phyloP scores from a whole-genome alignment of 768 basidiomycete species.

The Kwoniella sp. region DNA sequence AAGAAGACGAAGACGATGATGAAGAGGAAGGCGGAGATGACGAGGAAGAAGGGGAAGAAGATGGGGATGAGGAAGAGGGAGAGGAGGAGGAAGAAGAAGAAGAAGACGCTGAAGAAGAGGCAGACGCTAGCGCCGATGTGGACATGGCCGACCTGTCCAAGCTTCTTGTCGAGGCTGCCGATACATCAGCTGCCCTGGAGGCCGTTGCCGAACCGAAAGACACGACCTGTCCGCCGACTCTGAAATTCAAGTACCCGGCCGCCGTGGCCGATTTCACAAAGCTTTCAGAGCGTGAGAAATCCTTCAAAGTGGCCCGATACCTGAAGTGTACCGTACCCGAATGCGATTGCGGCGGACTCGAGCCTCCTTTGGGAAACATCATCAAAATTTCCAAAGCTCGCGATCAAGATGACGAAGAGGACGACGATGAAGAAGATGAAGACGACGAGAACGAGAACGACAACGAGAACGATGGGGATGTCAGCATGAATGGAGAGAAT shows the following conservation, averaged over 20 bases:
- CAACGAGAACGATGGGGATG: slow-evolving; percentile 63
- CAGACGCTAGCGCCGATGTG: slow-evolving; percentile 16
- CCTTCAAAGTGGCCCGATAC: slow-evolving; percentile 77
- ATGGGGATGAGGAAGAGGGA: slow-evolving; percentile 19
- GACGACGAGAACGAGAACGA: slow-evolving; percentile 62
- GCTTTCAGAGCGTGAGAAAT: slow-evolving; percentile 32
- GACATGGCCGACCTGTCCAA: neutral
- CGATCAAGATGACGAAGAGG: slow-evolving; percentile 60
- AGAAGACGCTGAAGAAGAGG: slow-evolving; percentile 23
- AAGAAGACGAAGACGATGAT: slow-evolving; percentile 16
- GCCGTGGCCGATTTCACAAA: slow-evolving; percentile 30
- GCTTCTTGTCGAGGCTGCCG: neutral
- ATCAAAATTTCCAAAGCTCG: slow-evolving; percentile 63
- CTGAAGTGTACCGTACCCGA: slow-evolving; percentile 63
- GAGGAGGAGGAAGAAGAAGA: slow-evolving; percentile 15
- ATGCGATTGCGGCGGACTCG: slow-evolving; percentile 75
- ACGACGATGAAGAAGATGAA: slow-evolving; percentile 69
- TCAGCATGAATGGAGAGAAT: slow-evolving; percentile 53
- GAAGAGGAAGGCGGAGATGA: slow-evolving; percentile 6
- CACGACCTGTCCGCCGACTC: slow-evolving; percentile 61
- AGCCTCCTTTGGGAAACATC: slow-evolving; percentile 73
- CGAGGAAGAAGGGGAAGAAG: slow-evolving; percentile 18
- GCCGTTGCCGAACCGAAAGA: neutral
- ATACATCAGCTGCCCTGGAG: slow-evolving; percentile 59
- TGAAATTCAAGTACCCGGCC: slow-evolving; percentile 60